phyloP scores from a whole-genome alignment of 805 yeast genomes.

The Vanderwaltozyma tropicalis region DNA sequence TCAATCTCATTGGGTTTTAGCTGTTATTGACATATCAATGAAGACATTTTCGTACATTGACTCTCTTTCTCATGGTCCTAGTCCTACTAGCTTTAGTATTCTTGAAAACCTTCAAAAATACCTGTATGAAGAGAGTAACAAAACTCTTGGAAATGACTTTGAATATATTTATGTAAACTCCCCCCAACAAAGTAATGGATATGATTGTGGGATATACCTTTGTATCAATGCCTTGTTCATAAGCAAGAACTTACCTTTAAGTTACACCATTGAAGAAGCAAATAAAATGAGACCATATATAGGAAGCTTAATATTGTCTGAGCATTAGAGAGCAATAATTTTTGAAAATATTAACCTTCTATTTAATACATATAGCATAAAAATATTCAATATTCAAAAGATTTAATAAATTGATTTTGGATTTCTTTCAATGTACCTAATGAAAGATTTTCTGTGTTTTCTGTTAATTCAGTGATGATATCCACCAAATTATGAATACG shows the following conservation, averaged over 20 bases:
- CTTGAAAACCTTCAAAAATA: conserved; percentile 47
- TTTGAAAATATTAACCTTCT: too few relatives aligned
- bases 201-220: conserved; percentile 90
- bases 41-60: conserved; percentile 63
- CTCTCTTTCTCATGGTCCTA: conserved; percentile 43
- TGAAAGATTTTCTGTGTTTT: conserved; percentile 8
- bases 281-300: conserved; percentile 43
- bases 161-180: conserved; percentile 31
- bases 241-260: conserved; percentile 39
- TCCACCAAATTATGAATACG: conserved; percentile 22
- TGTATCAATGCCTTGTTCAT: conserved; percentile 64
- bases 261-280: conserved; percentile 63
- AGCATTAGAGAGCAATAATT: too few relatives aligned
- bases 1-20: conserved; percentile 87
- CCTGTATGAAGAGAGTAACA: conserved; percentile 54
- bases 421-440: conserved; percentile 12
- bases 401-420: conserved; percentile 21
- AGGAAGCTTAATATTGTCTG: conserved; percentile 19
- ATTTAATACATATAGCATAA: neutral
- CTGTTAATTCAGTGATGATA: conserved; percentile 12
- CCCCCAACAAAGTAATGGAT: conserved; percentile 85
- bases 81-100: conserved; percentile 27
- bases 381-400: neutral
- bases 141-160: conserved; percentile 28
- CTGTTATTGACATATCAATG: conserved; percentile 55